Base-by-base conservation (phyloP, 2,329 filamentous ascomycete genomes). In the Teratosphaeria gauchensis region DNA sequence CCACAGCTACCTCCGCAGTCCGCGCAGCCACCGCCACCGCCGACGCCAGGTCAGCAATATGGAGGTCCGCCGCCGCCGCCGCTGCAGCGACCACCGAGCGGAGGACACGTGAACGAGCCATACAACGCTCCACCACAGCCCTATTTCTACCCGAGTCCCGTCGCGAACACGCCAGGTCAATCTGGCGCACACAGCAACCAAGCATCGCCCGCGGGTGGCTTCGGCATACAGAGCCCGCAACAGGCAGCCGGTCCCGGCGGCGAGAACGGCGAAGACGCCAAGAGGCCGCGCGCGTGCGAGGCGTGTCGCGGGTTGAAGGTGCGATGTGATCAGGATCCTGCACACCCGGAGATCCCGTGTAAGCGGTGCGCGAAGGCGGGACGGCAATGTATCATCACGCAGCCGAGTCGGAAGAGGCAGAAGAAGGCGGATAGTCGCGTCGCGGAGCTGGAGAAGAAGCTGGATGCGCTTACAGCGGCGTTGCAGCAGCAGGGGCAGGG, bases 401-500 rank as follows among this genome's bases (percentile, higher is more conserved):
- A 85, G 62, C 89, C 84, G 0, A 84, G 79, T 14, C 75, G 90
- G 48, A 95, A 95, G 75, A 81, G 91, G 52, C 89, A 92, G 77
- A 95, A 92, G 78, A 95, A 95, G 79, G 91, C 89, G 57, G 92
- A 95, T 71, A 92, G 85, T 64, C 82, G 90, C 56, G 91, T 96
- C 12, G 88, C 90, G 8, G 91, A 96, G 77, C 79, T 96, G 56
- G 91, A 96, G 78, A 90, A 87, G 78, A 95, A 95, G 77, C 92
- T 96, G 63, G 90, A 96, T 76, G 89, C 88, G 8, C 72, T 96
- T 70, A 95, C 89, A 7, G 89, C 90, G 6, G 90, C 85, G 38
- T 71, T 96, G 63, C 86, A 90, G 53, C 84, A 88, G 32, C 75
- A 77, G 62, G 65, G 70, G 51, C 52, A 53, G 52, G 19, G n/a